A percentile compares a stretch with the other conserved stretches of the same genome.
These are phyloP conservation scores for Wickerhamomyces tratensis DNA, from an alignment of 805 yeast species.

Conservation along the genomic window DNA sequence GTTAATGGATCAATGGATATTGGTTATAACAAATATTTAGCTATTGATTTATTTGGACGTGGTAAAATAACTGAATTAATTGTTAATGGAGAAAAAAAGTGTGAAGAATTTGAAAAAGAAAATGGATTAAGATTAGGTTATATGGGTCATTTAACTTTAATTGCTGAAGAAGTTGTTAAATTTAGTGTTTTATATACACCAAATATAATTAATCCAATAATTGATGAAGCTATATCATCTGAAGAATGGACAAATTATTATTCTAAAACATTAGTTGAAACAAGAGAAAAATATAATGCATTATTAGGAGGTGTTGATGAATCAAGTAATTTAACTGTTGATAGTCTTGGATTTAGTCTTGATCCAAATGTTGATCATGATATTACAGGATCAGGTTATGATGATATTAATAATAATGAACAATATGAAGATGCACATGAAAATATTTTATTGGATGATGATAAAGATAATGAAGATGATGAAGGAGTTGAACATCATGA, in stretches of 20 bases:
- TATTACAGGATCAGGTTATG: constrained; percentile 18
- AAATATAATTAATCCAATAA: constrained; percentile 20
- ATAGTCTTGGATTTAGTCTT: constrained; percentile 12
- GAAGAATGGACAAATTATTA: constrained; percentile 77
- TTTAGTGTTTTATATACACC: constrained; percentile 34
- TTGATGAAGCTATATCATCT: constrained; percentile 25
- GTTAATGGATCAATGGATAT: constrained; percentile 80
- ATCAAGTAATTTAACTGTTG: constrained; percentile 19
- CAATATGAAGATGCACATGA: constrained; percentile 8
- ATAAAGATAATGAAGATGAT: constrained; percentile 5
- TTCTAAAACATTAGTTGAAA: constrained; percentile 71
- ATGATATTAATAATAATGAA: constrained; percentile 13
- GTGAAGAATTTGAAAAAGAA: constrained; percentile 49
- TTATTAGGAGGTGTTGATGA: constrained; percentile 67
- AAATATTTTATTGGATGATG: constrained; percentile 13
- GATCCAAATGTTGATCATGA: constrained; percentile 30
- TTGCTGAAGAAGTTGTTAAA: constrained; percentile 93
- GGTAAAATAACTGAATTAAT: constrained; percentile 49
- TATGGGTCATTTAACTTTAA: constrained; percentile 92
- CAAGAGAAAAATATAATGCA: constrained; percentile 90
- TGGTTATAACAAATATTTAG: constrained; percentile 74
- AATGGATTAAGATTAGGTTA: constrained; percentile 73
- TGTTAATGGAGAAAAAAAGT: constrained; percentile 49
- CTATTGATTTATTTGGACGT: constrained; percentile 61
- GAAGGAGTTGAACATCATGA: constrained; percentile 16